These are phyloP conservation scores for Aspergillus sojae DNA, from an alignment of 2,329 filamentous ascomycete genomes.

Conservation along the genomic window DNA sequence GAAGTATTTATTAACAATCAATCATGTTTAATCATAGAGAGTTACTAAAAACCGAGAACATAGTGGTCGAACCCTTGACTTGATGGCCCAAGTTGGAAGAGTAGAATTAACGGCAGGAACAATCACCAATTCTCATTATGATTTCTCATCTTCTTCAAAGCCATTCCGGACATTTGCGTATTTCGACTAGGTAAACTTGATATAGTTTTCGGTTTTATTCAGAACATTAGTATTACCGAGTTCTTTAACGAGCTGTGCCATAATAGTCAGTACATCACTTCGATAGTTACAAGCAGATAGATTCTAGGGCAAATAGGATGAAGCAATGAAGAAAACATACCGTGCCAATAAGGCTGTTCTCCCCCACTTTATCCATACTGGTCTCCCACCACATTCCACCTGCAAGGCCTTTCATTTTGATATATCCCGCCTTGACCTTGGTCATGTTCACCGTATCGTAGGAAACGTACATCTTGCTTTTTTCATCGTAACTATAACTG, in stretches of 20 bases:
- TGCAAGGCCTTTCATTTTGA: constrained; percentile 68
- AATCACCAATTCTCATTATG: background rate
- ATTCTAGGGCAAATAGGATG: background rate
- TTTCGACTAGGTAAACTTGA: constrained; percentile 14
- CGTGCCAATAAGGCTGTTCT: constrained; percentile 67
- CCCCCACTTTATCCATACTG: constrained; percentile 68
- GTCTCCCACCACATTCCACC: constrained; percentile 98
- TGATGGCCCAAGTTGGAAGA: background rate
- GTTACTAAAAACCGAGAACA: background rate
- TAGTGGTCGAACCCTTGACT: background rate
- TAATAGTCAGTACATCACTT: background rate
- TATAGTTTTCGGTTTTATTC: constrained; percentile 13
- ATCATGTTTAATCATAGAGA: background rate
- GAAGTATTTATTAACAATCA: background rate
- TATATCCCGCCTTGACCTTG: constrained; percentile 69
- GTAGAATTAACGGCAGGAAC: background rate
- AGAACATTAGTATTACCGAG: constrained; percentile 7
- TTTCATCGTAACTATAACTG: constrained; percentile 71
- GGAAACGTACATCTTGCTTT: constrained; percentile 65
- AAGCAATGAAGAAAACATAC: constrained; percentile 22
- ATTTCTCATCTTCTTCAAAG: background rate
- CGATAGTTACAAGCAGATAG: no score
- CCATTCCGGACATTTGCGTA: constrained; percentile 16
- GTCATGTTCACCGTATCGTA: constrained; percentile 75
- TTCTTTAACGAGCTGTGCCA: background rate